Evolutionary conservation across 805 yeast species (phyloP).

Genomic region (Isabelozyma gotoi): DNA sequence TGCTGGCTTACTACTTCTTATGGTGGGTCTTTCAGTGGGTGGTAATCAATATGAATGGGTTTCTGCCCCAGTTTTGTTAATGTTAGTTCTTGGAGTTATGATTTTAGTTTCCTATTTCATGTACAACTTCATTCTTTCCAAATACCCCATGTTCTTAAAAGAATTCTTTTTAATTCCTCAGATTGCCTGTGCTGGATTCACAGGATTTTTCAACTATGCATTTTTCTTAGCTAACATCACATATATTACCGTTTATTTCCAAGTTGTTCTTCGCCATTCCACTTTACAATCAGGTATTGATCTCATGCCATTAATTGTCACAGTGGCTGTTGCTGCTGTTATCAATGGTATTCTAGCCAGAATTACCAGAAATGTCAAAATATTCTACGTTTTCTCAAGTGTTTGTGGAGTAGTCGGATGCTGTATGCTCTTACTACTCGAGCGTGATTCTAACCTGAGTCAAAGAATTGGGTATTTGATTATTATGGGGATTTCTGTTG

Average conservation of each 20-base stretch:
- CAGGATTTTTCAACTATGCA: slow-evolving; percentile 22
- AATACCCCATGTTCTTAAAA: slow-evolving; percentile 40
- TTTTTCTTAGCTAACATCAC: slow-evolving; percentile 31
- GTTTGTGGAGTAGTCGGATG: slow-evolving; percentile 9
- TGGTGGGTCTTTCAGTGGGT: slow-evolving; percentile 49
- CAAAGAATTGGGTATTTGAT: slow-evolving; percentile 12
- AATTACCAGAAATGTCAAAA: slow-evolving; percentile 10
- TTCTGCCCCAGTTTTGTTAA: slow-evolving; percentile 44
- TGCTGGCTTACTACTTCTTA: slow-evolving; percentile 37
- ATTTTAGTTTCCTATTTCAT: slow-evolving; percentile 25
- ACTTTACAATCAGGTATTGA: slow-evolving; percentile 13
- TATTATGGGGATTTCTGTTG: slow-evolving; percentile 13
- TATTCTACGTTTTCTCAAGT: slow-evolving; percentile 8
- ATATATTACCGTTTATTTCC: slow-evolving; percentile 13
- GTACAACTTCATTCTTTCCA: slow-evolving; percentile 35
- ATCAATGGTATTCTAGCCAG: slow-evolving; percentile 9
- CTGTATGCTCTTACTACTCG: slow-evolving; percentile 6
- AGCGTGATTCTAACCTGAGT: slow-evolving; percentile 2
- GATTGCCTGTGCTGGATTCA: slow-evolving; percentile 32
- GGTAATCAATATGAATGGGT: slow-evolving; percentile 48
- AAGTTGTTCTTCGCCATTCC: slow-evolving; percentile 7
- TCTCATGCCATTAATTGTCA: slow-evolving; percentile 11
- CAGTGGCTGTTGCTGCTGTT: slow-evolving; percentile 9
- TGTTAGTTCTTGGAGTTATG: slow-evolving; percentile 43
- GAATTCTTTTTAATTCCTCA: slow-evolving; percentile 33